A percentile compares a stretch with the other conserved stretches of the same genome.
Conservation (phyloP, 495 filamentous ascomycete species). For the Penicillium riverlandense region DNA sequence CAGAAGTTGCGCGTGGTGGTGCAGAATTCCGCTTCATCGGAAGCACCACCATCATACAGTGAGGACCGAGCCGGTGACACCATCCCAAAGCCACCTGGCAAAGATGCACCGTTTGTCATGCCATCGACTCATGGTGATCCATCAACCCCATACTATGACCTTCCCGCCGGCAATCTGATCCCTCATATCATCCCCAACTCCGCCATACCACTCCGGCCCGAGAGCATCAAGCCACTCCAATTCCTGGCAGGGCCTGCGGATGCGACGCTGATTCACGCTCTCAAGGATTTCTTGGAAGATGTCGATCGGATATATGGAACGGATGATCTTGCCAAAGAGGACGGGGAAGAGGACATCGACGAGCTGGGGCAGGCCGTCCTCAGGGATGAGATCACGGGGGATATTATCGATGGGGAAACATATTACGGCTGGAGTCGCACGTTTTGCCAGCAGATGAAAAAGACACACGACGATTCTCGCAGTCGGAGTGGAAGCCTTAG, state of each 20-base stretch:
- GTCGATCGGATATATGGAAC: constrained; percentile 55
- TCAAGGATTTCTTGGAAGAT: constrained; percentile 62
- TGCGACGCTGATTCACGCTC: constrained; percentile 51
- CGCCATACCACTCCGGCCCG: constrained; percentile 60
- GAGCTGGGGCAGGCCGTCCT: constrained; percentile 64
- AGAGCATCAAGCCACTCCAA: constrained; percentile 66
- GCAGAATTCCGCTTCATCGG: constrained; percentile 32
- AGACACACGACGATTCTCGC: constrained; percentile 25
- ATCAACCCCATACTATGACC: constrained; percentile 70
- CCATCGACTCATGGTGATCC: constrained; percentile 72
- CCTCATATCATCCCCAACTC: constrained; percentile 73
- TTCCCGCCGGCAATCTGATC: constrained; percentile 77
- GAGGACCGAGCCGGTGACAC: constrained; percentile 15
- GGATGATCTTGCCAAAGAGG: constrained; percentile 31
- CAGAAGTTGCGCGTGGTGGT: constrained; percentile 53
- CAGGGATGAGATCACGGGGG: constrained; percentile 52
- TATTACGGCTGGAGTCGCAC: constrained; percentile 82
- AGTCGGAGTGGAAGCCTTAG: constrained; percentile 26
- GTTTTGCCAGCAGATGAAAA: constrained; percentile 80
- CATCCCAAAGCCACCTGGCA: constrained; percentile 29
- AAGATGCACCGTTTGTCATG: constrained; percentile 59
- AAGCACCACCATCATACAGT: constrained; percentile 12
- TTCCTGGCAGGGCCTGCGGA: constrained; percentile 67
- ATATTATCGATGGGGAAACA: constrained; percentile 54
- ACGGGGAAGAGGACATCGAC: constrained; percentile 51